phyloP scores from a whole-genome alignment of 192 early-diverging fungal genomes.

The Helicostylum pulchrum region DNA sequence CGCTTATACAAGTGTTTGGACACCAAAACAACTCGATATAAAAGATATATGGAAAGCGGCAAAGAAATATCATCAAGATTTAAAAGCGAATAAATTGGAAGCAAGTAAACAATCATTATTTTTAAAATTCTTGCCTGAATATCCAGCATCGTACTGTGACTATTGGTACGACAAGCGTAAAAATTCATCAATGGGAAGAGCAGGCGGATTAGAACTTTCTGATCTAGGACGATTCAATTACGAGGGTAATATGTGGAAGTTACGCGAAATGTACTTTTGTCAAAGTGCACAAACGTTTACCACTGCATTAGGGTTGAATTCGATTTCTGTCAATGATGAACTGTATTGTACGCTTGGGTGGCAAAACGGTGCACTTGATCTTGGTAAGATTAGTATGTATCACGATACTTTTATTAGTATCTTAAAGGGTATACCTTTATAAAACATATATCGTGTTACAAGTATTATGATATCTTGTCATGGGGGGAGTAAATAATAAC shows the following conservation, averaged over 20 bases:
- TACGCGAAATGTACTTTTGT: constrained; percentile 20
- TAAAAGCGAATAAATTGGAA: constrained; percentile 11
- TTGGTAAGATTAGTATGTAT: background rate
- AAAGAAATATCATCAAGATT: constrained; percentile 14
- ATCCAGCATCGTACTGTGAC: constrained; percentile 19
- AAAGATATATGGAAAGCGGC: constrained; percentile 19
- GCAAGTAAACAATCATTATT: background rate
- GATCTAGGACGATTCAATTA: constrained; percentile 27
- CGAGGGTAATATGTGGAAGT: background rate
- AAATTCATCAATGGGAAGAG: constrained; percentile 23
- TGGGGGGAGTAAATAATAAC: too few relatives aligned
- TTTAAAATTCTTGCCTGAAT: constrained; percentile 15
- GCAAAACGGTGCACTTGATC: constrained; percentile 23
- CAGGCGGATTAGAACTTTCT: constrained; percentile 30
- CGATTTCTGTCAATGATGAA: constrained; percentile 8
- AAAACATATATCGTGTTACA: background rate
- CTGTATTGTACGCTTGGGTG: constrained; percentile 17
- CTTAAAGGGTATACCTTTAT: background rate
- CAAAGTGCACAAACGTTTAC: constrained; percentile 28
- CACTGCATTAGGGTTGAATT: constrained; percentile 11
- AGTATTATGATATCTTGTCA: too few relatives aligned
- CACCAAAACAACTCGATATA: background rate
- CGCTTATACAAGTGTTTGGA: constrained; percentile 7
- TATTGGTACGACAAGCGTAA: constrained; percentile 18
- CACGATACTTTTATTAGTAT: constrained; percentile 1